Percentiles rank a stretch among this genome's conserved stretches.
phyloP scores from a whole-genome alignment of 371 early-diverging fungal genomes.

The Phascolomyces articulosus region DNA sequence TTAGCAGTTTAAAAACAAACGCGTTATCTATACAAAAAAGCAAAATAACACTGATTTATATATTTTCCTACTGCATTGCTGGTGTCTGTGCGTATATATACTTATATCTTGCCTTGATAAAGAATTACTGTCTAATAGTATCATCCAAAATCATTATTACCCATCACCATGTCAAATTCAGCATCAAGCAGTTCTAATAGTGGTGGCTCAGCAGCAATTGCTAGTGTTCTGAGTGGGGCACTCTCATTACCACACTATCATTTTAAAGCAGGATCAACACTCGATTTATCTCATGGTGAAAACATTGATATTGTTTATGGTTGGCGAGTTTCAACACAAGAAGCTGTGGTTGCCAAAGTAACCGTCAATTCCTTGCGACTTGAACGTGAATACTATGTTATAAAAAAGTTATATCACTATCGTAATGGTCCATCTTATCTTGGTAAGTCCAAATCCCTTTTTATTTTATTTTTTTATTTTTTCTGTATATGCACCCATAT shows the following conservation, averaged over 20 bases:
- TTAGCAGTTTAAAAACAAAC: too few species aligned
- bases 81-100: too few species aligned
- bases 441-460: neutral
- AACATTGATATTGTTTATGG: conserved; percentile 42
- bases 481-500: too few species aligned
- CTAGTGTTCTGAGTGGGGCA: neutral
- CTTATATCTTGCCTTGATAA: too few species aligned
- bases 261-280: conserved; percentile 35
- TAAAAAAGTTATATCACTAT: conserved; percentile 37
- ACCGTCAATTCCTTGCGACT: conserved; percentile 32
- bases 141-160: neutral
- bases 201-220: neutral
- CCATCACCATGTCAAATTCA: neutral
- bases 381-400: conserved; percentile 46
- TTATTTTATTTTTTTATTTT: neutral
- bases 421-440: neutral
- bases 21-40: too few species aligned
- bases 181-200: neutral
- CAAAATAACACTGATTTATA: too few species aligned
- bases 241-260: conserved; percentile 43
- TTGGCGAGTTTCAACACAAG: conserved; percentile 19
- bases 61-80: too few species aligned
- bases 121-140: neutral
- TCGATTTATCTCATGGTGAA: conserved; percentile 40
- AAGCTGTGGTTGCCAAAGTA: conserved; percentile 42